phyloP scores from a whole-genome alignment of 148 eudicot genomes.

The Simmondsia chinensis region DNA sequence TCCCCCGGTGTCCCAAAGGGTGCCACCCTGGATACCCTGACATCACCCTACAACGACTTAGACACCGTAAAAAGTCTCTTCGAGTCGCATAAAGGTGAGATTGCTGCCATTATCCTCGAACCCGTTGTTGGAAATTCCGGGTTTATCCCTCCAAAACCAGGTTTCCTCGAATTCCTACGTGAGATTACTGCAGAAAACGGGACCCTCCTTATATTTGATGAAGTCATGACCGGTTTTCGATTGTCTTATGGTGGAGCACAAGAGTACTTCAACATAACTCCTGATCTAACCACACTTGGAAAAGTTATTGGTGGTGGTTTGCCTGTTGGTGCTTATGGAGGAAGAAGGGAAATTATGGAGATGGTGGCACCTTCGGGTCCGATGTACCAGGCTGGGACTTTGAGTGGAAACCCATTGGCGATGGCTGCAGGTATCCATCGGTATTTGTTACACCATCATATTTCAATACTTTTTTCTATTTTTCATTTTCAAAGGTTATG shows the following conservation, averaged over 20 bases:
- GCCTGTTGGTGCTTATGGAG: slow-evolving; percentile 97
- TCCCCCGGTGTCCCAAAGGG: slow-evolving; percentile 90
- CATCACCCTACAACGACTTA: slow-evolving; percentile 73
- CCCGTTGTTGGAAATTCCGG: slow-evolving; percentile 96
- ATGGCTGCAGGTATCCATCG: slow-evolving; percentile 99
- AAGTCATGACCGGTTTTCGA: slow-evolving; percentile 97
- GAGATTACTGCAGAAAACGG: slow-evolving; percentile 57
- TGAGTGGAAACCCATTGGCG: slow-evolving; percentile 96
- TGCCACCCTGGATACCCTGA: slow-evolving; percentile 66
- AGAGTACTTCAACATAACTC: slow-evolving; percentile 76
- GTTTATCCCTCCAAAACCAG: slow-evolving; percentile 67
- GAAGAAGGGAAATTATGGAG: slow-evolving; percentile 92
- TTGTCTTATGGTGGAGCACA: slow-evolving; percentile 95
- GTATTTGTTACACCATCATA: too few species aligned
- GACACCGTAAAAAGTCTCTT: slow-evolving; percentile 46
- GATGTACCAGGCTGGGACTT: slow-evolving; percentile 92
- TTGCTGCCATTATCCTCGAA: slow-evolving; percentile 82
- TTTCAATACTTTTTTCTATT: too few species aligned
- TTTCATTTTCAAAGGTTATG: too few species aligned
- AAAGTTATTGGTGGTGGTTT: slow-evolving; percentile 87
- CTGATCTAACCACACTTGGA: slow-evolving; percentile 85
- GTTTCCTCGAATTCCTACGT: slow-evolving; percentile 56
- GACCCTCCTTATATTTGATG: slow-evolving; percentile 82
- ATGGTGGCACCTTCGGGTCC: slow-evolving; percentile 98
- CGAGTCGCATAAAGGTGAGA: slow-evolving; percentile 68